Percentiles rank a stretch among this genome's conserved stretches.
These are phyloP conservation scores for Clitocybe nebularis DNA, from an alignment of 1,284 basidiomycete species.

Conservation along the genomic window DNA sequence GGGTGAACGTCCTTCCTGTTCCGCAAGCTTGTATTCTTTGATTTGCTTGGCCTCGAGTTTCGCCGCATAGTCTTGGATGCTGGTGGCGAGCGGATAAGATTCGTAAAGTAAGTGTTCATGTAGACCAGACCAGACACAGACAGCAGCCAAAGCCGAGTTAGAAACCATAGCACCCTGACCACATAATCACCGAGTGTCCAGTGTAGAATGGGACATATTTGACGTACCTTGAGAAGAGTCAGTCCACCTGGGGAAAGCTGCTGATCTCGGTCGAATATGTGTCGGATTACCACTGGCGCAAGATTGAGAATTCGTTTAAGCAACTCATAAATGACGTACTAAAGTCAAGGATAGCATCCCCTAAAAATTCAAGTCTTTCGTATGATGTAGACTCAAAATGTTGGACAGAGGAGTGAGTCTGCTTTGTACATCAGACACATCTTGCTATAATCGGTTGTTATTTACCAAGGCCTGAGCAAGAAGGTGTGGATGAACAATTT, in stretches of 20 bases:
- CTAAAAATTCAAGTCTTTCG: constrained; percentile 77
- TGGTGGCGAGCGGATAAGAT: constrained; percentile 43
- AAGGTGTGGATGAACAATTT: constrained; percentile 56
- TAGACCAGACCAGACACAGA: constrained; percentile 66
- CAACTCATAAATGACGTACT: constrained; percentile 38
- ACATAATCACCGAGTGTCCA: too few species aligned
- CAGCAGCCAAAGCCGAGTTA: constrained; percentile 66
- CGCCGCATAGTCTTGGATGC: constrained; percentile 52
- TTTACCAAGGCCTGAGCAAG: constrained; percentile 69
- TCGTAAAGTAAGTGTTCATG: constrained; percentile 58
- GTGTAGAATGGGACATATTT: constrained; percentile 2
- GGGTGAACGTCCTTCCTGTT: constrained; percentile 43
- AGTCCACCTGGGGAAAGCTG: constrained; percentile 66
- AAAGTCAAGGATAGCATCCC: constrained; percentile 79
- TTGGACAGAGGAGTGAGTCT: constrained; percentile 66
- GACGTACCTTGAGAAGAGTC: constrained; percentile 68
- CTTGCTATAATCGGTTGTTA: constrained; percentile 12
- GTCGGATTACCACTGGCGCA: constrained; percentile 62
- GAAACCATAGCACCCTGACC: constrained; percentile 76
- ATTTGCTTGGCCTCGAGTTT: constrained; percentile 43
- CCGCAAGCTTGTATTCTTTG: constrained; percentile 46
- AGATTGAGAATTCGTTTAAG: constrained; percentile 9
- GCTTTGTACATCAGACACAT: constrained; percentile 6
- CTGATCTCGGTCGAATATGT: constrained; percentile 62
- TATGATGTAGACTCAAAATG: constrained; percentile 54